Evolutionary conservation across 2,329 filamentous ascomycete genomes (phyloP).

Genomic region (Penicillium sp.): DNA sequence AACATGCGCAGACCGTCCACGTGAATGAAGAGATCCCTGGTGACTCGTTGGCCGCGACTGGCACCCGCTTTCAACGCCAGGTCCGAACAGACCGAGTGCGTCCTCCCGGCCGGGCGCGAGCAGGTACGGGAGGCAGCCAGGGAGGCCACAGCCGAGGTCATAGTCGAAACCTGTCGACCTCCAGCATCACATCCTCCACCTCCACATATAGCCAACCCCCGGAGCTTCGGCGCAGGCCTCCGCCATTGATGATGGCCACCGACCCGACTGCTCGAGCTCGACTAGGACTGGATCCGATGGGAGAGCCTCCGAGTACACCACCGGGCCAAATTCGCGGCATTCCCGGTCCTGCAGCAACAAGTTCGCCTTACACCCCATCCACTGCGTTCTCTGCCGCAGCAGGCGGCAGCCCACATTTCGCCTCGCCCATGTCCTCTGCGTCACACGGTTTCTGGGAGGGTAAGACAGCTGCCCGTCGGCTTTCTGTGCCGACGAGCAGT

Average conservation of each 20-base stretch:
- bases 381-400: conserved; percentile 74
- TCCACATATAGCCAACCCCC: conserved; percentile 68
- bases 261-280: conserved; percentile 66
- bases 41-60: conserved; percentile 89
- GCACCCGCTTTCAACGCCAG: conserved; percentile 89
- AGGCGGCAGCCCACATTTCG: conserved; percentile 76
- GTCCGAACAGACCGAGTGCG: conserved; percentile 85
- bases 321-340: conserved; percentile 68
- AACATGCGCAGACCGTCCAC: conserved; percentile 97
- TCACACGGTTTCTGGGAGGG: conserved; percentile 75
- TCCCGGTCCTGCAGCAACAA: conserved; percentile 69
- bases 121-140: conserved; percentile 76
- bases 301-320: conserved; percentile 66
- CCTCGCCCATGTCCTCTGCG: conserved; percentile 73
- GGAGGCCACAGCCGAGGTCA: conserved; percentile 76
- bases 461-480: conserved; percentile 70
- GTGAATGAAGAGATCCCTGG: conserved; percentile 96
- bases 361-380: conserved; percentile 82
- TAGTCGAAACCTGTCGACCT: conserved; percentile 81
- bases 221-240: conserved; percentile 73
- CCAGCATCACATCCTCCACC: conserved; percentile 77
- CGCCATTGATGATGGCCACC: conserved; percentile 79
- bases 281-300: conserved; percentile 67
- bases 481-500: conserved; percentile 78
- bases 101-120: conserved; percentile 73